phyloP scores from a whole-genome alignment of 2,329 filamentous ascomycete species.

The Coccinonectria pachysandricola region DNA sequence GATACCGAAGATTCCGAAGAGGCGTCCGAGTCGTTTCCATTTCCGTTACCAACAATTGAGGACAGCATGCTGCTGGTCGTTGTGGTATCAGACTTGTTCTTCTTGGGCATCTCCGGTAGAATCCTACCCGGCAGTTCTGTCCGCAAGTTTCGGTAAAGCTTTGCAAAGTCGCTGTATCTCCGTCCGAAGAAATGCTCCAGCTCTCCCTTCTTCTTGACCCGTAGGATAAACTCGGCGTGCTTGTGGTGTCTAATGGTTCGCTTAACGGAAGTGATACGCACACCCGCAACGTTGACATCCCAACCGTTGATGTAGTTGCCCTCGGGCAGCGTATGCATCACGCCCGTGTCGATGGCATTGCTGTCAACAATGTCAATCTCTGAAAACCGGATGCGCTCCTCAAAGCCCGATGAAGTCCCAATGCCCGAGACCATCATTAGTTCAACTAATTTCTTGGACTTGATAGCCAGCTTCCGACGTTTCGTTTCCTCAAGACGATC shows the following conservation, averaged over 20 bases:
- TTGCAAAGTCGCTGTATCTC: slow-evolving; percentile 79
- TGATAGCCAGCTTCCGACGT: slow-evolving; percentile 78
- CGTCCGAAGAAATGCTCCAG: slow-evolving; percentile 71
- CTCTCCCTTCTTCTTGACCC: slow-evolving; percentile 69
- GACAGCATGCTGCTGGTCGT: slow-evolving; percentile 48
- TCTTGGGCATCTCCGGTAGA: slow-evolving; percentile 74
- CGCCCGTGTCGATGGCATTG: slow-evolving; percentile 80
- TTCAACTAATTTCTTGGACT: slow-evolving; percentile 92
- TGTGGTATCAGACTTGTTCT: slow-evolving; percentile 75
- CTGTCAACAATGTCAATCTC: slow-evolving; percentile 95
- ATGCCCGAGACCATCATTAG: slow-evolving; percentile 99
- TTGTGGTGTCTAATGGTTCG: slow-evolving; percentile 82
- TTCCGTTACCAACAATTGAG: slow-evolving; percentile 41
- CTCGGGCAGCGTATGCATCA: slow-evolving; percentile 79
- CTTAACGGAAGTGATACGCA: slow-evolving; percentile 70
- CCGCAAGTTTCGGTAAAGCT: slow-evolving; percentile 67
- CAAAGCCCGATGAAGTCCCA: slow-evolving; percentile 89
- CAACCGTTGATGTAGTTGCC: slow-evolving; percentile 90
- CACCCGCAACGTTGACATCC: slow-evolving; percentile 87
- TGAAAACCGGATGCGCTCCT: slow-evolving; percentile 91
- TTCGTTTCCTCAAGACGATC: slow-evolving; percentile 95
- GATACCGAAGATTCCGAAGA: slow-evolving; percentile 76
- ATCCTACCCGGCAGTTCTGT: slow-evolving; percentile 86
- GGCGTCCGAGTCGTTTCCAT: slow-evolving; percentile 59
- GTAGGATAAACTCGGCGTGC: slow-evolving; percentile 86